Conservation (phyloP, 2,329 filamentous ascomycete species). For the Penicillium sp. region DNA sequence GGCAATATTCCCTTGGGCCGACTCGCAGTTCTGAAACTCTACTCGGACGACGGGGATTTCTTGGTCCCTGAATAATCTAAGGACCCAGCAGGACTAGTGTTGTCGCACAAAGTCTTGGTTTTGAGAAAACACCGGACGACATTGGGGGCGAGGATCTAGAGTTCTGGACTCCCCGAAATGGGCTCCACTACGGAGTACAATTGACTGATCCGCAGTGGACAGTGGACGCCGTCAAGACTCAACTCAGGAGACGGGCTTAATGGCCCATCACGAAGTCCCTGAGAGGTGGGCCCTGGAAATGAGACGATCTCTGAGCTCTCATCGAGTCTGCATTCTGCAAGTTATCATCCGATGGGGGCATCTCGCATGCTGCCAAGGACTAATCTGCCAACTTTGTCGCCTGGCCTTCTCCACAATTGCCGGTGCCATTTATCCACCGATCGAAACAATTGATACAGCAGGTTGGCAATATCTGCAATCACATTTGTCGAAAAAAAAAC, state of each 20-base stretch:
- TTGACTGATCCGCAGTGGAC: slow-evolving; percentile 5
- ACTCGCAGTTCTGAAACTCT: slow-evolving; percentile 8
- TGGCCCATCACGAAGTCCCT: not conserved
- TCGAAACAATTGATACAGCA: not conserved
- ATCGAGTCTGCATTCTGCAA: not conserved
- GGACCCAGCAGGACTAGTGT: not conserved
- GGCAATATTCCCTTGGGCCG: slow-evolving; percentile 3
- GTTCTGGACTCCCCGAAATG: not conserved
- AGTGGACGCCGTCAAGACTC: too few species aligned
- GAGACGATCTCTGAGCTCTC: slow-evolving; percentile 6
- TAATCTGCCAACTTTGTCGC: not conserved
- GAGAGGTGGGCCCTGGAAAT: not conserved
- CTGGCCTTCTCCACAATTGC: not conserved
- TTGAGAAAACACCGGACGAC: not conserved
- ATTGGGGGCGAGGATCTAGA: not conserved
- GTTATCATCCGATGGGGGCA: not conserved
- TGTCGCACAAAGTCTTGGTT: slow-evolving; percentile 1
- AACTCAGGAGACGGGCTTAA: too few species aligned
- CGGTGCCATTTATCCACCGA: not conserved
- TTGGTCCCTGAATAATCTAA: not conserved
- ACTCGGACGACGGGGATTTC: not conserved
- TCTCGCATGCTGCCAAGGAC: not conserved
- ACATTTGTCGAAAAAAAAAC: not conserved
- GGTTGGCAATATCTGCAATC: not conserved
- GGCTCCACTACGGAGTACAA: slow-evolving; percentile 6